Evolutionary conservation across 2,329 filamentous ascomycete species (phyloP), one percentile per base, ranked within the genome.

Genomic region (Hypomyces rosellus): DNA sequence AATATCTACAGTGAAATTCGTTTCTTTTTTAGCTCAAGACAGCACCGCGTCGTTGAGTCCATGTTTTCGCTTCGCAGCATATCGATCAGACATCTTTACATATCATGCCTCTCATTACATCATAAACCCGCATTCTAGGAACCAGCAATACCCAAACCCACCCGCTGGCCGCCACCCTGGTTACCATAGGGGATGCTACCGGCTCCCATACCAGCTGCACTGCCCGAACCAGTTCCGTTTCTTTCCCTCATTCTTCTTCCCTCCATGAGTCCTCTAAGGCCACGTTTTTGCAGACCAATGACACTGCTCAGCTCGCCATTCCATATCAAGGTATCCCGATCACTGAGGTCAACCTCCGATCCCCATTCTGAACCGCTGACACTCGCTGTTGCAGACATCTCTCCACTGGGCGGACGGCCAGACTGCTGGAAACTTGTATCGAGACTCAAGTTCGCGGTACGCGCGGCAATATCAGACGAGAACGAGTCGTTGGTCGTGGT

Each of bases 241-340:
- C 89, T 75, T 66, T 95, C 89, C 41, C 91, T 76, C 74, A 96
- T 84, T 53, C 92, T 78, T 41, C 92, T 76, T 3, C 92, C 92
- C 68, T 97, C 93, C 93, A 99, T 97, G 58, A 99, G 68, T 0
- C 93, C 93, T 52, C 92, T 78, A 34, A 99, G 68, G 0, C 93
- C 93, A 48, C 93, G 79, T 74, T 99, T 99, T 74, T 99, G 93
- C 56, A 99, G 66, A 0, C 93, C 93, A 58, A 99, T 95, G 3
- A 97, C 92, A 45, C 89, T 89, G 71, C 88, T 91, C 34, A 92
- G 68, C 71, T 95, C 81, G 51, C 86, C 84, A 61, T 79, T 74
- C 92, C 93, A 99, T 1, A 92, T 63, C 53, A 67, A 70, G 56
- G 68, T 69, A 53, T 78, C 74, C 14, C 71, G 71, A 44, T 74